These are phyloP conservation scores for Yarrowia sp. DNA, from an alignment of 805 yeast species.

Conservation along the genomic window DNA sequence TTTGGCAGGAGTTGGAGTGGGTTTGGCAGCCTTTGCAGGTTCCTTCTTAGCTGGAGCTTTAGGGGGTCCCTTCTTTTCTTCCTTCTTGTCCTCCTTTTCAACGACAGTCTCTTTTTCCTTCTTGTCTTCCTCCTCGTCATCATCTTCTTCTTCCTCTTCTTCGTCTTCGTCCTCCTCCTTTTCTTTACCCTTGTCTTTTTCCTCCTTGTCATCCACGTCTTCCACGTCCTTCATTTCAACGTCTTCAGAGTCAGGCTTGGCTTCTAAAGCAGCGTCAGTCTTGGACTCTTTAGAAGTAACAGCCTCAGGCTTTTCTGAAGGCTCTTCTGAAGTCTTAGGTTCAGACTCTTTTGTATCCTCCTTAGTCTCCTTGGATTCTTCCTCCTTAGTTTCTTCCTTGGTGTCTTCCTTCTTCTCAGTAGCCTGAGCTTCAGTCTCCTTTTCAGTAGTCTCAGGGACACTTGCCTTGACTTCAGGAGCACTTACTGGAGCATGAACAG, in stretches of 20 bases:
- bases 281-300: too few species aligned
- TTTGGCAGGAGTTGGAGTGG: neutral
- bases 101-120: neutral
- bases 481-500: neutral
- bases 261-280: neutral
- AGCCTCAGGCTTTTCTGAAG: too few species aligned
- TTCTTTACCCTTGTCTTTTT: conserved; percentile 49
- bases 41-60: too few species aligned
- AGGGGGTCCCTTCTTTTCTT: too few species aligned
- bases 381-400: too few species aligned
- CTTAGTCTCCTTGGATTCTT: too few species aligned
- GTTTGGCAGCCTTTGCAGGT: neutral
- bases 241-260: neutral
- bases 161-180: conserved; percentile 43
- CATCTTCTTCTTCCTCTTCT: conserved; percentile 9
- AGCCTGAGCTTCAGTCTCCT: neutral
- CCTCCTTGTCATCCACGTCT: neutral
- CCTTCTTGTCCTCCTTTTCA: conserved; percentile 34
- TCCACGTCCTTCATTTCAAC: conserved; percentile 13
- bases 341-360: too few species aligned
- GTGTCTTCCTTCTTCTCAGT: too few species aligned
- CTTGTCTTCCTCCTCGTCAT: neutral
- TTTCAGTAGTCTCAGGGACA: neutral
- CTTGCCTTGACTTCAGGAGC: neutral
- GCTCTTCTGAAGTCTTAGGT: too few species aligned